Conservation (phyloP, 129 eudicot genomes). For the Tagetes erecta region DNA sequence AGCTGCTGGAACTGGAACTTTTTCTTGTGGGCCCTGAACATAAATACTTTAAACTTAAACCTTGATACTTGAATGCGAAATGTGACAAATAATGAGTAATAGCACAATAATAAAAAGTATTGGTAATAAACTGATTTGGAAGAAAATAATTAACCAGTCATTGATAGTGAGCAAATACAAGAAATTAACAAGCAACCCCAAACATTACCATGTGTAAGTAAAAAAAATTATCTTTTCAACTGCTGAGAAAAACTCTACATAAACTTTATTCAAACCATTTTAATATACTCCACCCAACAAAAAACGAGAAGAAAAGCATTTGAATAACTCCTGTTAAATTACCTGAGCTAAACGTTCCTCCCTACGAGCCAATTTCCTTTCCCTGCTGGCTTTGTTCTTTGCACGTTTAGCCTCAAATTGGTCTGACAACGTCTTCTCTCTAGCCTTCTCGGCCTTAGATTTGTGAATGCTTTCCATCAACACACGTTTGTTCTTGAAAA, state of each 20-base stretch:
- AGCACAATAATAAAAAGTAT: too few species aligned
- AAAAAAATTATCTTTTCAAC: too few species aligned
- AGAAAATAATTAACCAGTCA: too few species aligned
- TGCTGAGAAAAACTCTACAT: too few species aligned
- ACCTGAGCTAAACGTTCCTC: constrained; percentile 70
- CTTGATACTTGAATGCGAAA: neutral
- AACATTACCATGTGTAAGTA: too few species aligned
- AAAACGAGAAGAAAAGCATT: neutral
- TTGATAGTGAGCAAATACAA: too few species aligned
- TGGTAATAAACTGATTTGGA: too few species aligned
- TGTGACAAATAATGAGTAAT: too few species aligned
- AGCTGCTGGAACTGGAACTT: constrained; percentile 45
- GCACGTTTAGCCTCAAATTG: constrained; percentile 80
- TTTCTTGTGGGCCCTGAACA: constrained; percentile 56
- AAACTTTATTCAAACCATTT: neutral
- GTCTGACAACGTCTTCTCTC: constrained; percentile 81
- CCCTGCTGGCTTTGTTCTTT: constrained; percentile 72
- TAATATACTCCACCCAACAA: neutral
- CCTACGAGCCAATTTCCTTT: constrained; percentile 58
- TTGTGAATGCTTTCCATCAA: constrained; percentile 88
- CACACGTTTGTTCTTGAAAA: constrained; percentile 82
- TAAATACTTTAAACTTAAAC: neutral
- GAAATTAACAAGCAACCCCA: too few species aligned
- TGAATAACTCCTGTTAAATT: neutral
- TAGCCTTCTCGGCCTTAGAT: constrained; percentile 90